A percentile compares a stretch with the other conserved stretches of the same genome.
Conservation (phyloP, 2,329 filamentous ascomycete genomes). For the Ceratocystis ficicola region DNA sequence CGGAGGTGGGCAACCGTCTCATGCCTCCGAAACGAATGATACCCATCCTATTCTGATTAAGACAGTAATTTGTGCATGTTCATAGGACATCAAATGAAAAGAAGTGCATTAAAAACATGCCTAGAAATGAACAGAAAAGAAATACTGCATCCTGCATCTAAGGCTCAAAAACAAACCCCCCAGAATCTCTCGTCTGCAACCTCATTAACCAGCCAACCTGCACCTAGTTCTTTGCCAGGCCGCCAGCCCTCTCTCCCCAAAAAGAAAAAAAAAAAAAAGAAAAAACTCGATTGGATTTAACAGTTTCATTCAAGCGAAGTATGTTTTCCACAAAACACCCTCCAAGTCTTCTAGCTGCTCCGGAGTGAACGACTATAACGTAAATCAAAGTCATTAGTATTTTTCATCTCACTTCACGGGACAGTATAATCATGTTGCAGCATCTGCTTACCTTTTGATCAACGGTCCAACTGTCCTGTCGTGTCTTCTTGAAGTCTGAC, state of each 20-base stretch:
- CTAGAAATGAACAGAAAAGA: background rate
- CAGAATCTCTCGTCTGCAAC: background rate
- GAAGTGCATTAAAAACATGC: background rate
- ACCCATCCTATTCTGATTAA: conserved; percentile 3
- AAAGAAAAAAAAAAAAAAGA: background rate
- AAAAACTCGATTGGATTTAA: background rate
- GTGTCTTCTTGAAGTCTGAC: conserved; percentile 97
- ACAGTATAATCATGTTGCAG: background rate
- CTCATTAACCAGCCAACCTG: conserved; percentile 8
- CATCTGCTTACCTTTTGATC: conserved; percentile 73
- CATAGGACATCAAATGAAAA: background rate
- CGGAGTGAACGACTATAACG: conserved; percentile 59
- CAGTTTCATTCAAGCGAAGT: conserved; percentile 58
- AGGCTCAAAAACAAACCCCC: background rate
- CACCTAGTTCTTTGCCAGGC: conserved; percentile 21
- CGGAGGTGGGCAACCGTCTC: background rate
- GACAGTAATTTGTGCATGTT: background rate
- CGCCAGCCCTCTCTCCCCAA: conserved; percentile 15
- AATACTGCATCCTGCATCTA: background rate
- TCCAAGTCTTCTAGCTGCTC: conserved; percentile 93
- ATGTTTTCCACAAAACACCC: conserved; percentile 98
- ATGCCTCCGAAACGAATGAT: conserved; percentile 4
- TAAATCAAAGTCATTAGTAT: conserved; percentile 24
- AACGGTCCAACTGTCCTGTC: conserved; percentile 96
- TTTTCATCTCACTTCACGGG: background rate